Base-by-base conservation (phyloP, 163 green algal species). In the Coccomyxa subellipsoidea region DNA sequence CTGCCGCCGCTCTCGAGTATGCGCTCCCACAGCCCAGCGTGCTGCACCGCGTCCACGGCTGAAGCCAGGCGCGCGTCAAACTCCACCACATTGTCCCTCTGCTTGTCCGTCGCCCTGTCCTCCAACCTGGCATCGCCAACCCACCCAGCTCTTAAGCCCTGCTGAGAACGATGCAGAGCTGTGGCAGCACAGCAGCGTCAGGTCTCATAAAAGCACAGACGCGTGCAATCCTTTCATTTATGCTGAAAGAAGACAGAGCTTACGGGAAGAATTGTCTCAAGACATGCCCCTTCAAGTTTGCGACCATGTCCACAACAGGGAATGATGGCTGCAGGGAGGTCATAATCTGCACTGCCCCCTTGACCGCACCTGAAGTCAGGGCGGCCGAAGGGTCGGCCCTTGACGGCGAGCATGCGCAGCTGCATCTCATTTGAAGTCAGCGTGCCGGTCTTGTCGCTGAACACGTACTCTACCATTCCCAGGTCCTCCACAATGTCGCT, bases 391-490 rank as follows among this genome's bases (percentile, higher is more conserved):
- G 81, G 36, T n/a, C 80, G 15, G 59, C 88, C 90, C 77, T 89
- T 89, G 35, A 95, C 87, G 69, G 85, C 85, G 34, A 94, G 85
- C 71, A 79, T 71, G 47, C 93, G 87, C 84, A 97, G 87, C 78
- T 91, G 88, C 94, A 97, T 97, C 81, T 95, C 91, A 79, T 97
- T 97, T 70, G 89, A 89, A 0, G 94, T 98, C n/a, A 98, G 88
- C 36, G 94, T 98, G 81, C 94, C 94, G 7, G 94, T 98, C 86
- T 97, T 98, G 86, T 97, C 94, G 54, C 86, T 93, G 82, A 97
- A 97, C 47, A 98, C 88, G 82, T 96, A 94, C 76, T 92, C 84
- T 71, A 98, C 85, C 82, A 95, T 92, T 25, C 94, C 94, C 54
- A 98, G 89, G 80, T 98, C 94, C 87, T 98, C 94, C 53, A 95